Conservation (phyloP, 768 basidiomycete species). For the Cyclocybe aegerita region DNA sequence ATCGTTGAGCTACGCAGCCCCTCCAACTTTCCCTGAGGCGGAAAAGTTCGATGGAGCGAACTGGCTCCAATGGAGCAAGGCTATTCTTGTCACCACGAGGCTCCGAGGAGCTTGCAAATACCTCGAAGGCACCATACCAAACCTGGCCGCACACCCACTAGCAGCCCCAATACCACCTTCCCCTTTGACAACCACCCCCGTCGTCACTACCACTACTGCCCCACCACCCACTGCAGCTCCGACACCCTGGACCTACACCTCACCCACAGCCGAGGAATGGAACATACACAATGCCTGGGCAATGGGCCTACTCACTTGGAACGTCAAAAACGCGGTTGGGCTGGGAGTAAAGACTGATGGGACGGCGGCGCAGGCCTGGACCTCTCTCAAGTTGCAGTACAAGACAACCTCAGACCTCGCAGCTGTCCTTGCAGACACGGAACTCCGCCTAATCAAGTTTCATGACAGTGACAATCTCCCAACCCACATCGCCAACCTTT, state of each 20-base stretch:
- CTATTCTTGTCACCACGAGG: constrained; percentile 9
- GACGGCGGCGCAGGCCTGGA: constrained; percentile 16
- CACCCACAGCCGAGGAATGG: constrained; percentile 20
- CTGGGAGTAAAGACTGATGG: constrained; percentile 20
- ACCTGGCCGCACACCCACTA: constrained; percentile 1
- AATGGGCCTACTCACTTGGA: constrained; percentile 14
- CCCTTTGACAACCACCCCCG: no score
- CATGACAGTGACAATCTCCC: no score
- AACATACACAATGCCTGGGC: constrained; percentile 16
- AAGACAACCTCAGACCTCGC: constrained; percentile 9
- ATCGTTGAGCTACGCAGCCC: constrained; percentile 1
- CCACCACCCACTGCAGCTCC: neutral
- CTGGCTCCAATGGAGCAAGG: constrained; percentile 12
- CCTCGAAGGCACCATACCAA: constrained; percentile 17
- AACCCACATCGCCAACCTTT: constrained; percentile 14
- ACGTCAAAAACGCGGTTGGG: constrained; percentile 22
- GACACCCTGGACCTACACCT: constrained; percentile 5
- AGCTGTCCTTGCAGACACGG: constrained; percentile 7
- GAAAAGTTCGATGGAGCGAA: constrained; percentile 21
- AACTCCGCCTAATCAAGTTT: constrained; percentile 6
- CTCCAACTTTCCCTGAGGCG: constrained; percentile 17
- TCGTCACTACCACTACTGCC: no score
- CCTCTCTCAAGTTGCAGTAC: constrained; percentile 11
- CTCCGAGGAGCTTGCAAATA: constrained; percentile 16
- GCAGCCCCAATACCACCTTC: no score